A percentile compares a stretch with the other conserved stretches of the same genome.
These are phyloP conservation scores for Thalassiosira mediterranea DNA, from an alignment of 352 stramenopile genomes.

Conservation along the genomic window DNA sequence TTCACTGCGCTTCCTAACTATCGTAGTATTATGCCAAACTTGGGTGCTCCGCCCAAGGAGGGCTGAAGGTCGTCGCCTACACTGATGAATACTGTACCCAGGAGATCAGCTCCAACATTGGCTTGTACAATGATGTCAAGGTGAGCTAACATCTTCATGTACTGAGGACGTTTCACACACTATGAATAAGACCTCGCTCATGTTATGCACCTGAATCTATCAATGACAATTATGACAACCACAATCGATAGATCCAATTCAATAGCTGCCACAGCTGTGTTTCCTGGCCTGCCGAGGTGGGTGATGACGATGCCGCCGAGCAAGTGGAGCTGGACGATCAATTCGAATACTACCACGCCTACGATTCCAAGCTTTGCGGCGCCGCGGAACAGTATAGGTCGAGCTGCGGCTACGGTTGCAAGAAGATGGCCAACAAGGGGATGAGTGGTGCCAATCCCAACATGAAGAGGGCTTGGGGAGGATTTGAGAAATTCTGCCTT, in stretches of 20 bases:
- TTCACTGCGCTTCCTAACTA: too few relatives aligned
- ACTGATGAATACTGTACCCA: conserved; percentile 32
- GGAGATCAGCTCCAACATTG: conserved; percentile 38
- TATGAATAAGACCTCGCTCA: too few relatives aligned
- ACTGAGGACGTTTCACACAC: too few relatives aligned
- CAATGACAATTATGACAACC: too few relatives aligned
- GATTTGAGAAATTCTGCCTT: conserved; percentile 53
- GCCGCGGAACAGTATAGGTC: conserved; percentile 29
- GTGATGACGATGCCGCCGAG: conserved; percentile 4
- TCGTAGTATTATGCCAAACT: conserved; percentile 52
- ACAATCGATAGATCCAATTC: conserved; percentile 40
- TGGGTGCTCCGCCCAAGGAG: conserved; percentile 34
- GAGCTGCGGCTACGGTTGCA: conserved; percentile 44
- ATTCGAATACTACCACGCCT: conserved; percentile 41
- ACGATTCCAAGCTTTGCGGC: conserved; percentile 47
- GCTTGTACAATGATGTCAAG: conserved; percentile 59
- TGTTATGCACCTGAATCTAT: too few relatives aligned
- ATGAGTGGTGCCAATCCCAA: background rate
- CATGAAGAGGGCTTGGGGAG: conserved; percentile 32
- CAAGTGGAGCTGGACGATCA: conserved; percentile 26
- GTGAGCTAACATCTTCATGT: too few relatives aligned
- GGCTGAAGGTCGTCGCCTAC: conserved; percentile 44
- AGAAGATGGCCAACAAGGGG: conserved; percentile 7
- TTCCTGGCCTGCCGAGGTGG: conserved; percentile 16
- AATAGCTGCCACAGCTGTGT: conserved; percentile 35